Base-by-base conservation (phyloP, 257 asterid genomes). In the Anisodus acutangulus region DNA sequence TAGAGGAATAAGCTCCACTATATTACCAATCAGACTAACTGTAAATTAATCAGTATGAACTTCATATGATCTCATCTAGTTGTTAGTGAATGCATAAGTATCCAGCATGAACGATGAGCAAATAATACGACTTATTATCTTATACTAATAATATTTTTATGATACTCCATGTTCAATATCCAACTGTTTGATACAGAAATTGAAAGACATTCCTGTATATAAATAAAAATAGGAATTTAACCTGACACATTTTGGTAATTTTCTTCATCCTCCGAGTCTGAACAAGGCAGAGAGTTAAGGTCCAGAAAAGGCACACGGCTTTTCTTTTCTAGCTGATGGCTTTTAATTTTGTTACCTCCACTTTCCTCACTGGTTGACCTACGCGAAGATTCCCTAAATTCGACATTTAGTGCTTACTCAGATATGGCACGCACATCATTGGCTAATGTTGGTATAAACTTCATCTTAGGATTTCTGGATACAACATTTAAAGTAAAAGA, bases 221-320 rank as follows among this genome's bases (percentile, higher is more conserved):
- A 53, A 31, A 74, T 26, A 83, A 47, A 81, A 83, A 82, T 26
- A 13, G 62, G 80, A 80, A 78, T 49, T 84, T 76, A 76, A 89
- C 88, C 84, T 84, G 88, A 59, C 51, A 67, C 49, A 16, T 55
- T 84, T 53, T 79, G 62, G 37, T 79, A 62, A 82, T 31, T 81
- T 57, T 80, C 87, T 70, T 89, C 87, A 70, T 31, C 45, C 5
- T 89, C 89, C 3, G 83, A 82, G 8, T 87, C 86, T 31, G 81
- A 43, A 31, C 16, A 45, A 31, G 91, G 90, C 2, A 82, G 57
- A 1, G 80, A 62, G 71, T 89, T 89, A 26, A 89, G 90, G 39
- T 89, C 89, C 39, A 89, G 54, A 53, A 43, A 51, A 57, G 80
- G 79, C 63, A 54, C 55, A 57, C 64, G 22, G 72, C 9, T 11